Evolutionary conservation across 1,284 basidiomycete species (phyloP), one percentile per base, ranked within the genome.

Genomic region (Pholiota adiposa): DNA sequence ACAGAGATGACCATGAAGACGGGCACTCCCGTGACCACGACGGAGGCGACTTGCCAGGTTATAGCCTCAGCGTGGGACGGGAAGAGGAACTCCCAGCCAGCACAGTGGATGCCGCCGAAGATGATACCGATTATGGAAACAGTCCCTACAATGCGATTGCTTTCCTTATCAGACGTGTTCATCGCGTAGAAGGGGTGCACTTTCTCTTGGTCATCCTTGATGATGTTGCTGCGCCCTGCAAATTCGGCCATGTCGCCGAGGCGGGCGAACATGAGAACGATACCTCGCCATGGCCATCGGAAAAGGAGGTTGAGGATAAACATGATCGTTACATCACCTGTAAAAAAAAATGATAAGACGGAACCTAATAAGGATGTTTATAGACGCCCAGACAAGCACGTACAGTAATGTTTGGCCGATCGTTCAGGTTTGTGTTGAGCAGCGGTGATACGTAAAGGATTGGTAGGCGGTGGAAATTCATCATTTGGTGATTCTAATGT

Each of bases 21-120:
- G 4, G 48, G 51, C 12, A 58, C 53, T 0, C 51, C 34, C 6
- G 59, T 60, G 16, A 63, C 46, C 11, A 58, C 51, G 7, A 50
- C 38, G 2, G 56, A 56, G 9, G 50, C 51, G 19, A 48, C 36
- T 9, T 56, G 56, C 58, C 62, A 63, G 18, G 51, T 36, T 1
- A 23, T 19, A 2, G 29, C 49, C 52, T 63, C 62, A 1, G n/a
- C n/a, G 3, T 31, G 34, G 0, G 62, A 48, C 0, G 52, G 55
- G 34, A 63, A 63, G 33, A n/a, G 14, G 41, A 58, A 58, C 36
- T 55, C 33, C 59, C 62, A 63, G 8, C 48, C 59, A 5, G 50
- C 56, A 43, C 55, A 58, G 27, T 63, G 61, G 16, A 63, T 59
- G 2, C 50, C 49, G 27, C 59, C 62, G n/a, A 63, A 61, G 16